Evolutionary conservation across 305 asterid species (phyloP), one percentile per base, ranked within the genome.

Genomic region (Solanum aculeatissimum): DNA sequence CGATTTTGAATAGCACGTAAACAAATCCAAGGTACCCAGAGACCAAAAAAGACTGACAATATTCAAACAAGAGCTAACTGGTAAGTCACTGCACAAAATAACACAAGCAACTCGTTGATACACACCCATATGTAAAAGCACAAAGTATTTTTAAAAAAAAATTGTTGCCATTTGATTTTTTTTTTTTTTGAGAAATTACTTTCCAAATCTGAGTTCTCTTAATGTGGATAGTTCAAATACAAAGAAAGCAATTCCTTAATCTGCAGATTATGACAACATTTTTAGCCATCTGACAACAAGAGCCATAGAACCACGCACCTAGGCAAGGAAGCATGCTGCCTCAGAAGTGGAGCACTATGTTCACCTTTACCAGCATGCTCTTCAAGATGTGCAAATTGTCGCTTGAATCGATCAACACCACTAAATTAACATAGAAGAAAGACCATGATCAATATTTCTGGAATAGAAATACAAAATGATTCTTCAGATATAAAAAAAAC

Each of bases 331-430:
- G 95, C 93, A 83, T 97, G 96, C 81, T 93, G 97, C 90, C 99
- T 88, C 88, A 86, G 95, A 58, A 94, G 87, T 25, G 94, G 95
- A 75, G 92, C 91, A 89, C 93, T 88, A 87, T 86, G 92, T 86
- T 91, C 98, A 84, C 98, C 98, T 91, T 91, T 95, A 83, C 94
- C 95, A 62, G 90, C 84, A 86, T 91, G 93, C 85, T 97, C 99
- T 87, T 97, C 99, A 43, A 97, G 95, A 91, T 97, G 98, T 62
- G 99, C 99, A 92, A 97, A 97, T 85, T 97, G 99, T 85, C 92
- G 86, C 94, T 92, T 97, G 91, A 97, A 97, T 82, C 98, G 96
- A 89, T 95, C 99, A 87, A 95, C 94, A 5, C 98, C 98, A 85
- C 98, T 97, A 87, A 81, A 78, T 78, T 53, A 54, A 78, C 66